Evolutionary conservation across 805 yeast species (phyloP), one percentile per base, ranked within the genome.

Genomic region (Maudiozyma serrabonitensis): DNA sequence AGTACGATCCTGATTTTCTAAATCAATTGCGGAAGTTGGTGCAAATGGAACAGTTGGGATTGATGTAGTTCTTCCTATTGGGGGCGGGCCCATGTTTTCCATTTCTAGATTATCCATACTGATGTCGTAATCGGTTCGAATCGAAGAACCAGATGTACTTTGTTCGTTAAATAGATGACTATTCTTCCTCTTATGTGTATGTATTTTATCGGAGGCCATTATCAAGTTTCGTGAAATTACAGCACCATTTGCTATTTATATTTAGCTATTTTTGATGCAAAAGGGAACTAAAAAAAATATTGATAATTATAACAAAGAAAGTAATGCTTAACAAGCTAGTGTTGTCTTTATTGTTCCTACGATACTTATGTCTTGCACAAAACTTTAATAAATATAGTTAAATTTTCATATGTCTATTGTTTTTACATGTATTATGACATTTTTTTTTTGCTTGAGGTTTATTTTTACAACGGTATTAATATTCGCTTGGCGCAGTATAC

Each of bases 111-210:
- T 16, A 38, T 45, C 50, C 21, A 52, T 18, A 19, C 45, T 49
- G 18, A 44, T 47, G 16, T 46, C 50, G 39, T 25, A 39, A 19
- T 46, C 43, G 2, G 50, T 13, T 38, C 52, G 46, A 45, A 48
- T 41, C 13, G 48, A 46, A 4, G 59, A 51, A 34, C 63, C 63
- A 9, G 66, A 61, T 40, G 58, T 57, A 34, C 57, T 47, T 50
- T 57, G 60, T 39, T 60, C 63, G 47, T 56, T 50, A 50, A 55
- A 63, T 25, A 62, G 47, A 48, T 62, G 64, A 46, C 66, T 61
- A 44, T 58, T 60, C 45, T 60, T 60, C 49, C 66, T 58, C 53
- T 59, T 60, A 46, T 61, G 66, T 19, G 64, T 54, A 26, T 50
- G 54, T 16, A 42, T 43, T 4, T 43, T 46, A 38, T 38, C 41